Percentiles rank a stretch among this genome's conserved stretches.
These are phyloP conservation scores for Colletotrichum tanaceti DNA, from an alignment of 2,329 filamentous ascomycete species.

Conservation along the genomic window DNA sequence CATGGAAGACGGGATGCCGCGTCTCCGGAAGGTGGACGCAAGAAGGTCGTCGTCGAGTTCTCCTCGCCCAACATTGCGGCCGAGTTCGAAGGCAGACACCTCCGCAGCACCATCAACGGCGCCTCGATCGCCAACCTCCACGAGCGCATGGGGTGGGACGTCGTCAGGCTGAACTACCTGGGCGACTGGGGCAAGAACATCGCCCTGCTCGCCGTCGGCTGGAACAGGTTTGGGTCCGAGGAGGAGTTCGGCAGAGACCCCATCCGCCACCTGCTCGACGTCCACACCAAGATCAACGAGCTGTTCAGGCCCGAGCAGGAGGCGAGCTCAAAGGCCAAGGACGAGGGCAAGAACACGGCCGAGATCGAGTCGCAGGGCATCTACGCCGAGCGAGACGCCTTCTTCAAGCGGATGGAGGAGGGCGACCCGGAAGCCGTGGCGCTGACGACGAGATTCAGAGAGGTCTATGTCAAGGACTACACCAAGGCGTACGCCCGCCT, in stretches of 20 bases:
- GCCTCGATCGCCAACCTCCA: conserved; percentile 79
- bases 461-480: conserved; percentile 69
- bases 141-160: conserved; percentile 75
- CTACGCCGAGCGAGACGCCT: conserved; percentile 67
- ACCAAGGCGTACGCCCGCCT: conserved; percentile 68
- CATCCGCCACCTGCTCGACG: conserved; percentile 77
- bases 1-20: conserved; percentile 66
- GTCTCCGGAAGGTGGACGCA: conserved; percentile 53
- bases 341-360: conserved; percentile 57
- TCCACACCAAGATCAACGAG: conserved; percentile 76
- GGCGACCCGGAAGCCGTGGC: conserved; percentile 66
- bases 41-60: conserved; percentile 75
- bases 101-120: conserved; percentile 81
- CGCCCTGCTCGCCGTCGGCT: conserved; percentile 75
- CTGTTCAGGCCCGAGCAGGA: conserved; percentile 73
- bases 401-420: conserved; percentile 71
- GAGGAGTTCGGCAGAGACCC: conserved; percentile 72
- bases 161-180: conserved; percentile 78
- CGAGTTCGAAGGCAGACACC: conserved; percentile 79
- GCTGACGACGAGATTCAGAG: conserved; percentile 69
- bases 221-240: conserved; percentile 74
- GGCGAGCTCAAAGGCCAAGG: conserved; percentile 63
- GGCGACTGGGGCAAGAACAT: conserved; percentile 85
- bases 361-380: conserved; percentile 57
- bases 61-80: conserved; percentile 82